Evolutionary conservation across 1,284 basidiomycete species (phyloP).

Genomic region (Marasmius fiardii): DNA sequence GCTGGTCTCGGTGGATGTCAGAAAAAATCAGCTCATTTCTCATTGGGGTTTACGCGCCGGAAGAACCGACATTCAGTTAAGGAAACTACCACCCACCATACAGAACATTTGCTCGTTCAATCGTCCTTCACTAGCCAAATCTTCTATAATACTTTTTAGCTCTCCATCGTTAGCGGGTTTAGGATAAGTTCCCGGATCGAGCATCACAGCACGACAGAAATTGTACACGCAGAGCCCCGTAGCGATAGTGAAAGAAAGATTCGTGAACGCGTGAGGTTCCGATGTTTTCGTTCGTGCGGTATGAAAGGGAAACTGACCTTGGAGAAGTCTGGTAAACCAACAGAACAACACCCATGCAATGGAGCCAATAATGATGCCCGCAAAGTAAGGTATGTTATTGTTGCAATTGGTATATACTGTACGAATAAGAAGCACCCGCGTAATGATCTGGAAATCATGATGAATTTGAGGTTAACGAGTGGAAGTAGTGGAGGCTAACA

Average conservation of each 20-base stretch:
- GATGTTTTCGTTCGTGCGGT: slow-evolving; percentile 20
- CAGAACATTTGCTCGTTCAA: slow-evolving; percentile 97
- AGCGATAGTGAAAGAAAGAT: slow-evolving; percentile 72
- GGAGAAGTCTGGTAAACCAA: slow-evolving; percentile 76
- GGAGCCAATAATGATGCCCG: slow-evolving; percentile 84
- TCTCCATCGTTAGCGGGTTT: slow-evolving; percentile 78
- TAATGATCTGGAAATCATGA: no score
- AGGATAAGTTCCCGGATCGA: slow-evolving; percentile 91
- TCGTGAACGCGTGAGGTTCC: slow-evolving; percentile 70
- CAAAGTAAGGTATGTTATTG: slow-evolving; percentile 84
- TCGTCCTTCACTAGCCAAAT: slow-evolving; percentile 81
- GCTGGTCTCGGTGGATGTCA: no score
- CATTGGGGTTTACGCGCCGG: no score
- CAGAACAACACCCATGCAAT: slow-evolving; percentile 85
- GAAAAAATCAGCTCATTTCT: no score
- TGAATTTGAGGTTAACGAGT: no score
- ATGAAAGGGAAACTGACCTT: slow-evolving; percentile 43
- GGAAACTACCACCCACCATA: slow-evolving; percentile 51
- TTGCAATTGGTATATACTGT: slow-evolving; percentile 75
- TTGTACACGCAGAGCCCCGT: slow-evolving; percentile 80
- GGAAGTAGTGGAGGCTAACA: slow-evolving; percentile 41
- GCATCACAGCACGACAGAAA: slow-evolving; percentile 84
- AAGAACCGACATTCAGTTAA: slow-evolving; percentile 1
- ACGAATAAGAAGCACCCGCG: slow-evolving; percentile 78
- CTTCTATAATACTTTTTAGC: slow-evolving; percentile 84